Evolutionary conservation across 2,329 filamentous ascomycete species (phyloP).

Genomic region (Aotearoamyces nothofagi): DNA sequence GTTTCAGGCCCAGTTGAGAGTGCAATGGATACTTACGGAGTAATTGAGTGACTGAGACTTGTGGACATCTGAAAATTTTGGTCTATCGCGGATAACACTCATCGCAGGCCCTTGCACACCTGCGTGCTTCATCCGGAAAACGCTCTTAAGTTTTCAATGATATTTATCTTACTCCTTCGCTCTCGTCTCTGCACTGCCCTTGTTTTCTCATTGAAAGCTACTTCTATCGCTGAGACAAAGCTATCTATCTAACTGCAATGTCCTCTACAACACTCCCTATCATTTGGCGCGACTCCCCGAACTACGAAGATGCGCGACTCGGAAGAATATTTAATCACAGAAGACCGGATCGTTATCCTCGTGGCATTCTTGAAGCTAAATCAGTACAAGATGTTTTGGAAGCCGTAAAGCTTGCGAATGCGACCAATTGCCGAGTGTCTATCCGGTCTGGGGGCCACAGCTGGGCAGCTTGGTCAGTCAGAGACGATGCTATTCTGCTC

Average conservation of each 20-base stretch:
- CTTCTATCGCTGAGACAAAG: background rate
- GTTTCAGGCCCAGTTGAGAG: too few species aligned
- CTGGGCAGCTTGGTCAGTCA: slow-evolving; percentile 33
- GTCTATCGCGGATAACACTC: too few species aligned
- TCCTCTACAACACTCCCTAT: slow-evolving; percentile 1
- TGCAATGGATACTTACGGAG: too few species aligned
- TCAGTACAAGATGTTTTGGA: slow-evolving; percentile 20
- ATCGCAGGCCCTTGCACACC: too few species aligned
- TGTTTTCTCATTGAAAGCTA: too few species aligned
- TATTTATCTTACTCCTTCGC: too few species aligned
- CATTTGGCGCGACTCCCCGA: slow-evolving; percentile 5
- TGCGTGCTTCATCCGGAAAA: too few species aligned
- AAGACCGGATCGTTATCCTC: slow-evolving; percentile 23
- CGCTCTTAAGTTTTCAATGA: too few species aligned
- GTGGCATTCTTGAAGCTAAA: slow-evolving; percentile 25
- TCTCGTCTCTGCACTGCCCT: too few species aligned
- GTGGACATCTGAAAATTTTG: too few species aligned
- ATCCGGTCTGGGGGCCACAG: slow-evolving; percentile 32
- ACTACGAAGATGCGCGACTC: slow-evolving; percentile 23
- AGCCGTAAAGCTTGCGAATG: slow-evolving; percentile 23
- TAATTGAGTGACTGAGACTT: too few species aligned
- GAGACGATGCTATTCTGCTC: slow-evolving; percentile 28
- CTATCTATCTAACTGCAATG: slow-evolving; percentile 1
- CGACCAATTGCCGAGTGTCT: slow-evolving; percentile 23
- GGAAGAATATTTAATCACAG: slow-evolving; percentile 29